Conservation (phyloP, 495 filamentous ascomycete species). For the Aspergillus wentii region DNA sequence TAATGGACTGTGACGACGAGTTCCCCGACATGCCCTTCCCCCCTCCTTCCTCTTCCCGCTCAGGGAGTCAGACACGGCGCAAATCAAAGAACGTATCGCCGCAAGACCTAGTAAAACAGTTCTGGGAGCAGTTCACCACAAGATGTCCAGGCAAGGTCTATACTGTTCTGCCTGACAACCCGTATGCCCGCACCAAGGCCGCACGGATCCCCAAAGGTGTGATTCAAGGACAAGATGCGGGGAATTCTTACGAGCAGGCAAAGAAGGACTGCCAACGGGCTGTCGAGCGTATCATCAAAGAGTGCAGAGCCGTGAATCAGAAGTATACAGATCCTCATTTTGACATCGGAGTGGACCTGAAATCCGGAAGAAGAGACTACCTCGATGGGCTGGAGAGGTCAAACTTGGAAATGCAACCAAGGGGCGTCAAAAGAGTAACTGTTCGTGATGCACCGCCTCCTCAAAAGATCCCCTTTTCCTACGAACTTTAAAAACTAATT, state of each 20-base stretch:
- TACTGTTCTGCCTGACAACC: conserved; percentile 69
- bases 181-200: conserved; percentile 59
- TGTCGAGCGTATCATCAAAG: conserved; percentile 75
- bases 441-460: conserved; percentile 36
- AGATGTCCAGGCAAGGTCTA: conserved; percentile 58
- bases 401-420: conserved; percentile 44
- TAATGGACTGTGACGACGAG: conserved; percentile 35
- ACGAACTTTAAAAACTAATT: too few species aligned
- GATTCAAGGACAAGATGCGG: conserved; percentile 51
- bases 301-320: conserved; percentile 80
- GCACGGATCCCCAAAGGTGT: conserved; percentile 47
- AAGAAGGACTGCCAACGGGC: conserved; percentile 62
- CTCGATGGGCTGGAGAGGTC: conserved; percentile 53
- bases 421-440: conserved; percentile 60
- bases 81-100: conserved; percentile 56
- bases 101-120: conserved; percentile 67
- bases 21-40: conserved; percentile 17
- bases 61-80: conserved; percentile 28
- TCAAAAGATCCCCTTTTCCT: background rate
- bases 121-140: conserved; percentile 73
- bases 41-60: conserved; percentile 32
- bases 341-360: conserved; percentile 78
- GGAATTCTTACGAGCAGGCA: conserved; percentile 69
- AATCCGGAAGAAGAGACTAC: conserved; percentile 53
- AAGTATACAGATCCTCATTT: conserved; percentile 90